Conservation (phyloP, 441 rosid species). For the Rhodomyrtus psidioides region DNA sequence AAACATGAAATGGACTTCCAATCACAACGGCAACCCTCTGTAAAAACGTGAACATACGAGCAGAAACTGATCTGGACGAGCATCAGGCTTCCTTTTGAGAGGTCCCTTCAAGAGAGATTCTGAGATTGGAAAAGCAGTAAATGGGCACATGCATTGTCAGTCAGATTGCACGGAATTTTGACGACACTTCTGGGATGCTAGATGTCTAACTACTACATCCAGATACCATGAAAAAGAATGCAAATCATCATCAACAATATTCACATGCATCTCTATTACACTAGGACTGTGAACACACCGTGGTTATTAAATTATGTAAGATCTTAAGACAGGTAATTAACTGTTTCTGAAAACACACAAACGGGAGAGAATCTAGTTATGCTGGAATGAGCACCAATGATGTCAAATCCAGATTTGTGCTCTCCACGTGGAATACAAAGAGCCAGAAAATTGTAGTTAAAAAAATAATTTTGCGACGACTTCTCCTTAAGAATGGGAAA, state of each 20-base stretch:
- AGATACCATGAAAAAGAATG: neutral
- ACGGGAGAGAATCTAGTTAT: fast-evolving
- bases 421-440: neutral
- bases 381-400: neutral
- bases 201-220: too few relatives aligned
- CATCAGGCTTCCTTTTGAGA: neutral
- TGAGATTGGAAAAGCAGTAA: neutral
- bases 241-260: neutral
- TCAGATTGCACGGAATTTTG: too few relatives aligned
- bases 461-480: fast-evolving
- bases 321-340: neutral
- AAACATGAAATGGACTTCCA: neutral
- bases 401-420: neutral
- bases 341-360: neutral
- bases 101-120: neutral
- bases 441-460: neutral
- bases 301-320: neutral
- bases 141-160: neutral
- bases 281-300: neutral
- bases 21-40: neutral
- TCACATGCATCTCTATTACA: neutral
- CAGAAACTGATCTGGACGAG: neutral
- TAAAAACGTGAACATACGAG: neutral
- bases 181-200: neutral
- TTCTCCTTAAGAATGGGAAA: neutral